phyloP scores from a whole-genome alignment of 1,284 basidiomycete genomes.

The Quambalaria eucalypti region DNA sequence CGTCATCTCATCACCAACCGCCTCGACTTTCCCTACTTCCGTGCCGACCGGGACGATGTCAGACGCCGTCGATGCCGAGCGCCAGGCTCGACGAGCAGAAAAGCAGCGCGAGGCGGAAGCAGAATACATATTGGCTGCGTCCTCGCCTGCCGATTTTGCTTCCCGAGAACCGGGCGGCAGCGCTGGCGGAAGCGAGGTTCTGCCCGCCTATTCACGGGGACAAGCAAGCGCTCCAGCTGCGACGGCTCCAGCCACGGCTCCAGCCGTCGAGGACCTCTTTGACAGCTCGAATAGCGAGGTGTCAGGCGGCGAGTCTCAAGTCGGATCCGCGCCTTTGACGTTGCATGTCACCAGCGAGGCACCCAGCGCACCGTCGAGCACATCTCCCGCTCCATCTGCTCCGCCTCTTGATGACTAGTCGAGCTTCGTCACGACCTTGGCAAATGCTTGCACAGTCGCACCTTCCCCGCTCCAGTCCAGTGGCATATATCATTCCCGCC shows the following conservation, averaged over 20 bases:
- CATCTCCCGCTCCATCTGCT: background rate
- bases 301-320: background rate
- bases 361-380: background rate
- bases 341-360: too few relatives aligned
- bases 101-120: conserved; percentile 1
- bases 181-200: background rate
- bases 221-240: background rate
- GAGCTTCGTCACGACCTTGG: too few relatives aligned
- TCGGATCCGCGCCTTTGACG: too few relatives aligned
- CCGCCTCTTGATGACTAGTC: background rate
- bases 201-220: background rate
- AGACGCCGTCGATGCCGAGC: background rate
- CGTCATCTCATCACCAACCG: too few relatives aligned
- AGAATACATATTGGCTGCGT: background rate
- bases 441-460: too few relatives aligned
- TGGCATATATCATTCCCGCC: too few relatives aligned
- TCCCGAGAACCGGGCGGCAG: background rate
- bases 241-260: background rate
- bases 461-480: too few relatives aligned
- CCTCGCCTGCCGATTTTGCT: background rate
- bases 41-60: too few relatives aligned
- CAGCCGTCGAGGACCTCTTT: background rate
- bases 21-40: too few relatives aligned
- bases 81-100: background rate
- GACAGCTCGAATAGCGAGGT: background rate